Evolutionary conservation across 2,329 filamentous ascomycete species (phyloP).

Genomic region (Pseudogymnoascus sp.): DNA sequence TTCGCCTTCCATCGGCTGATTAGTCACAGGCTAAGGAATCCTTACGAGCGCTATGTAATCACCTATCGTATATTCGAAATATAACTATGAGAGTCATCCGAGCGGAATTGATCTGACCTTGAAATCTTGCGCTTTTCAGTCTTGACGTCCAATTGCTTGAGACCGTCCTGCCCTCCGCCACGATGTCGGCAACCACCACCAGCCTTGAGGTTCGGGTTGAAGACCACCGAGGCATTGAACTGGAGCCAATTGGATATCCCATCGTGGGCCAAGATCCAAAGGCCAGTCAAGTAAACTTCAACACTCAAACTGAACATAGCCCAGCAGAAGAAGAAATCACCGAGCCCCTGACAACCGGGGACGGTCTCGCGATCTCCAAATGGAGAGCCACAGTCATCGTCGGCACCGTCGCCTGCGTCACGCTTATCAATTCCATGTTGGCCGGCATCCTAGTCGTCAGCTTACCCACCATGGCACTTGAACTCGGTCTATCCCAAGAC

Average conservation of each 20-base stretch:
- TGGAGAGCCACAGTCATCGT: constrained; percentile 17
- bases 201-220: neutral
- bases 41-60: neutral
- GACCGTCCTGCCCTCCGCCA: neutral
- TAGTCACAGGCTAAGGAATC: neutral
- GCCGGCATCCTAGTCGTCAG: constrained; percentile 34
- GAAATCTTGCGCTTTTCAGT: neutral
- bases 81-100: neutral
- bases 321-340: constrained; percentile 5
- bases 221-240: constrained; percentile 12
- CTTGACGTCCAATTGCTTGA: neutral
- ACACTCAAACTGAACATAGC: neutral
- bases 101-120: neutral
- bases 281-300: neutral
- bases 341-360: constrained; percentile 6
- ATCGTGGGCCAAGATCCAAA: neutral
- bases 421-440: constrained; percentile 24
- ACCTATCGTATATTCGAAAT: neutral
- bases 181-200: constrained; percentile 2
- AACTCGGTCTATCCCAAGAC: constrained; percentile 25
- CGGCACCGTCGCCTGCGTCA: constrained; percentile 19
- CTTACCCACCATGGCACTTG: constrained; percentile 35
- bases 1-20: neutral
- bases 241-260: constrained; percentile 13
- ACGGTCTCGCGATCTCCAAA: constrained; percentile 13